Conservation (phyloP, 2,329 filamentous ascomycete genomes). For the Curvularia sp. region DNA sequence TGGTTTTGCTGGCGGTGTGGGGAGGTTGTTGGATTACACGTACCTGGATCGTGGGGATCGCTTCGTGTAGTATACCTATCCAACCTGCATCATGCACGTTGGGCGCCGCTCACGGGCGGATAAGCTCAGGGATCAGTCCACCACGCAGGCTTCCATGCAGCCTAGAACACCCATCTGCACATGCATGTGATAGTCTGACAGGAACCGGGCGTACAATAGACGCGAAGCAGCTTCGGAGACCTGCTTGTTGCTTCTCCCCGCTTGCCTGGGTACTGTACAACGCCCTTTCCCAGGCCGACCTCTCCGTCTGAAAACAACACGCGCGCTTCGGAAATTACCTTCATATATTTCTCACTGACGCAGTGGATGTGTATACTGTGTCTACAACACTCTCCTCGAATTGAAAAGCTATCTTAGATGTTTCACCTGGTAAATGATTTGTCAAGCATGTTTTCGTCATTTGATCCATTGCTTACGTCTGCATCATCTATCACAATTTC, state of each 20-base stretch:
- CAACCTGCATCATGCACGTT: not conserved
- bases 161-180: not conserved
- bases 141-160: conserved; percentile 2
- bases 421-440: not conserved
- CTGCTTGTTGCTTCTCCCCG: not conserved
- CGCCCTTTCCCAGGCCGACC: not conserved
- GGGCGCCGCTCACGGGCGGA: not conserved
- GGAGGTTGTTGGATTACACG: conserved; percentile 5
- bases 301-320: not conserved
- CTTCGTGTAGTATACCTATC: not conserved
- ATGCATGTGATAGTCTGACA: not conserved
- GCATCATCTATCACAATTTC: not conserved
- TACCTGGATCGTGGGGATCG: conserved; percentile 12
- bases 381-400: not conserved
- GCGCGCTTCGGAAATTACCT: not conserved
- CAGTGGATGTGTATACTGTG: not conserved
- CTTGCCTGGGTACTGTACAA: not conserved
- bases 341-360: not conserved
- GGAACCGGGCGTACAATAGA: not conserved
- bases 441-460: not conserved
- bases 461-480: not conserved
- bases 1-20: conserved; percentile 11
- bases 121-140: conserved; percentile 1
- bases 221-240: not conserved
- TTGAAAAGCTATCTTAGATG: not conserved